Conservation (phyloP, 345 rosid genomes). For the Barbarea vulgaris region DNA sequence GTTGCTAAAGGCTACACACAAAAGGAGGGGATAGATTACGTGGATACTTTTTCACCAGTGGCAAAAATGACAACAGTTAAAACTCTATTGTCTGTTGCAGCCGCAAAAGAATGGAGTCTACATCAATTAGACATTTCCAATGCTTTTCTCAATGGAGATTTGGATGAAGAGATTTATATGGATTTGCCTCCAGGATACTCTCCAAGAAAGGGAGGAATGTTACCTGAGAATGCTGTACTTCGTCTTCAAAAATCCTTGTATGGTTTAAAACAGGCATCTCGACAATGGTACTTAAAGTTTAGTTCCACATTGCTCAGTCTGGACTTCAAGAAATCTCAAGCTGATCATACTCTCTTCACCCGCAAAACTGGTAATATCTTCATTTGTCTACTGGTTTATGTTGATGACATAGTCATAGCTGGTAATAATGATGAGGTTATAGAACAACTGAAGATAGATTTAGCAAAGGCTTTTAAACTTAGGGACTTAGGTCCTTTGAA, state of each 20-base stretch:
- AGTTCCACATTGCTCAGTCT: neutral
- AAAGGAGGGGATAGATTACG: neutral
- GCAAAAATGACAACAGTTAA: neutral
- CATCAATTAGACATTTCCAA: neutral
- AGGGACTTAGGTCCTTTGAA: neutral
- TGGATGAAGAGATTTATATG: neutral
- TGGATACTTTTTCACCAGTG: neutral
- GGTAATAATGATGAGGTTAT: neutral
- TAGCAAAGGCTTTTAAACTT: neutral
- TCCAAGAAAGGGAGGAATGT: neutral
- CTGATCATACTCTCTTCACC: neutral
- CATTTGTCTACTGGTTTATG: neutral
- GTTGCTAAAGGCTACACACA: neutral
- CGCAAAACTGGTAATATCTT: neutral
- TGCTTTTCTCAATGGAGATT: neutral
- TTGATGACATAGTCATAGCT: neutral
- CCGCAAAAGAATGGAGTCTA: neutral
- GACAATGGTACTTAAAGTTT: neutral
- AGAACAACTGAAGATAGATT: neutral
- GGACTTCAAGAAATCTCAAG: neutral
- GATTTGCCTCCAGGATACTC: neutral
- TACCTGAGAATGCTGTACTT: neutral
- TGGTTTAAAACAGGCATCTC: neutral
- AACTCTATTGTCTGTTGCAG: rapidly evolving
- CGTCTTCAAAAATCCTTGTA: neutral